Evolutionary conservation across 208 protist species (phyloP).

Genomic region (Leishmania major): DNA sequence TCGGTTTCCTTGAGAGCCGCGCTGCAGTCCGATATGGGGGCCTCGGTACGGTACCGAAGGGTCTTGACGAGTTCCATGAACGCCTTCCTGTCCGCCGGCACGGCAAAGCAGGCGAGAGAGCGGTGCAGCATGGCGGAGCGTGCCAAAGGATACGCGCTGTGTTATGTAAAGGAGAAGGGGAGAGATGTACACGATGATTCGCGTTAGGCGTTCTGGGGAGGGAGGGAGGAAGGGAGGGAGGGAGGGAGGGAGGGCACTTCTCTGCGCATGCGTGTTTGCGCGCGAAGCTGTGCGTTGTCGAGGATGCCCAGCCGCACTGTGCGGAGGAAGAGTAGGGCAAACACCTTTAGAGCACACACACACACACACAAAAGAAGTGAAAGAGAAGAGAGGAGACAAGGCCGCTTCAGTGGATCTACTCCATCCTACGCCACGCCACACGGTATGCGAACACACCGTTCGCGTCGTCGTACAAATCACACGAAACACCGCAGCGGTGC

Average conservation of each 20-base stretch:
- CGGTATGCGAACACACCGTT: not conserved
- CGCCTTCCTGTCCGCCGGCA: constrained; percentile 60
- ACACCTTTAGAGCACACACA: not conserved
- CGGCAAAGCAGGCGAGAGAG: constrained; percentile 30
- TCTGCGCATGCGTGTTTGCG: not conserved
- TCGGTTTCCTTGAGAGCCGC: constrained; percentile 80
- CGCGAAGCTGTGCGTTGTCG: not conserved
- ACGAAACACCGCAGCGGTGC: not conserved
- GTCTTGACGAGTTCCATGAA: constrained; percentile 89
- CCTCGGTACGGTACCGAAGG: constrained; percentile 89
- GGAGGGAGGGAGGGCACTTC: not conserved
- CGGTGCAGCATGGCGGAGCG: constrained; percentile 44
- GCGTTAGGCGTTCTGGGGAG: not conserved
- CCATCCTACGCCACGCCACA: not conserved
- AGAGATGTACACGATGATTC: not conserved
- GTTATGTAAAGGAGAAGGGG: not conserved
- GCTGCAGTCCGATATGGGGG: constrained; percentile 87
- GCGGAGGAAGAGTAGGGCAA: not conserved
- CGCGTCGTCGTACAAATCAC: not conserved
- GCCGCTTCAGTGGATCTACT: not conserved
- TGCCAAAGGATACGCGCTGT: not conserved
- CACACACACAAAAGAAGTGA: not conserved
- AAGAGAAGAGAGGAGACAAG: not conserved
- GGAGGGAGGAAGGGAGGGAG: not conserved
- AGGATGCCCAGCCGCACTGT: not conserved